A percentile compares a stretch with the other conserved stretches of the same genome.
Conservation (phyloP, 768 basidiomycete genomes). For the Boletus tylopilopsis region DNA sequence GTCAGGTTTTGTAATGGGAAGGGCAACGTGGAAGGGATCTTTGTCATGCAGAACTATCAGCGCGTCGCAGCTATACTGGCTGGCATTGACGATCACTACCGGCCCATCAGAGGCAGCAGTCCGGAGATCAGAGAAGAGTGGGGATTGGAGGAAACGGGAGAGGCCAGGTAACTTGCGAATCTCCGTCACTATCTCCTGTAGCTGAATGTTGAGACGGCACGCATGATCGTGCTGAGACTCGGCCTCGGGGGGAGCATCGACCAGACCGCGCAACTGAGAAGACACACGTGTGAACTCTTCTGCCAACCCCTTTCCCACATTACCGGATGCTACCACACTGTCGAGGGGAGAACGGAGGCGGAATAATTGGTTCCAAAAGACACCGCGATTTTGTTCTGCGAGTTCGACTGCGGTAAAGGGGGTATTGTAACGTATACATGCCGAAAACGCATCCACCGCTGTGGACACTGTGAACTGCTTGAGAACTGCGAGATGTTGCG, state of each 20-base stretch:
- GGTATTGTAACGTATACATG: constrained; percentile 7
- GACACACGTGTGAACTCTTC: background rate
- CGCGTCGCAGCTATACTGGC: constrained; percentile 30
- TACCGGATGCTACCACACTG: background rate
- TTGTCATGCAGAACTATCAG: constrained; percentile 20
- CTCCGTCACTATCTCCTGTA: constrained; percentile 6
- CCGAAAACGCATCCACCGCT: constrained; percentile 3
- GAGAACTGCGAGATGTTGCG: background rate
- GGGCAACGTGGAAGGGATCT: constrained; percentile 5
- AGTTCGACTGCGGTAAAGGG: constrained; percentile 29
- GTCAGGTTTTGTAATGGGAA: background rate
- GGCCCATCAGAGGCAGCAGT: constrained; percentile 23
- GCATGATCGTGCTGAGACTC: background rate
- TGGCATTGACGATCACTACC: constrained; percentile 34
- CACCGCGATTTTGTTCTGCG: constrained; percentile 6
- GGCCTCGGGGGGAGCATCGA: background rate
- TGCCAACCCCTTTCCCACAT: background rate
- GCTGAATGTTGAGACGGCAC: background rate
- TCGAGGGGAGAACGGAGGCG: constrained; percentile 14
- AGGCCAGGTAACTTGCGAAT: constrained; percentile 22
- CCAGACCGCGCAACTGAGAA: background rate
- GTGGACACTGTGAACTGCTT: constrained; percentile 2
- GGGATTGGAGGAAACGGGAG: constrained; percentile 27
- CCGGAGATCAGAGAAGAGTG: constrained; percentile 12
- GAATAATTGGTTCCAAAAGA: background rate